Base-by-base conservation (phyloP, 148 eudicot genomes). In the Cornus kousa region DNA sequence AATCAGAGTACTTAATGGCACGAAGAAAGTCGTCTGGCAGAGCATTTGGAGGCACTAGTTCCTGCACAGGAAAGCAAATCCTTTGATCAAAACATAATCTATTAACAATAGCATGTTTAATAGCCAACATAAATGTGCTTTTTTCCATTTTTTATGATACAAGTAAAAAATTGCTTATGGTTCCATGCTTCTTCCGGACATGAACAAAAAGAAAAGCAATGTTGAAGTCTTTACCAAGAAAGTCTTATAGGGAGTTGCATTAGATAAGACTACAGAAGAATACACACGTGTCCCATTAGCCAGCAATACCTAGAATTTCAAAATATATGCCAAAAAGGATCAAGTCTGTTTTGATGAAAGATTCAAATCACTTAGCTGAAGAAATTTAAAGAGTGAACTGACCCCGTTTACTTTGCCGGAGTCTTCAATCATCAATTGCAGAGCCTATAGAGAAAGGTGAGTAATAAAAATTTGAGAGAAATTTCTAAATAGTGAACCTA, bases 181-280 rank as follows among this genome's bases (percentile, higher is more conserved):
- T 14, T 55, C 60, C 12, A 55, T 55, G 19, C 16, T 55, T 2
- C 60, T 10, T 11, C 4, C 0, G 19, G 60, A 8, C 60, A 55
- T 55, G 60, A 11, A 55, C 9, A 28, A 28, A 55, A 55, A 55
- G 60, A 55, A 55, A 3, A 14, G 19, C 60, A 14, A 55, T 3
- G 60, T 55, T 14, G 19, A 55, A 57, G 74, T 75, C 16, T 69
- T 46, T 81, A 85, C 90, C 88, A 85, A 75, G 80, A 87, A 87
- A 60, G 90, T 87, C 72, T 19, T 87, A 43, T 85, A 79, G 33
- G 90, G 85, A 65, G 90, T 87, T 31, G 90, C 88, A 79, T 87
- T 87, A 37, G 90, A 87, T 46, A 87, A 83, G 22, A 87, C 90
- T 74, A 79, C 72, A 48, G 88, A 83, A 46, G 88, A 87, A 62